Conservation (phyloP, 345 rosid genomes). For the Populus euphratica region DNA sequence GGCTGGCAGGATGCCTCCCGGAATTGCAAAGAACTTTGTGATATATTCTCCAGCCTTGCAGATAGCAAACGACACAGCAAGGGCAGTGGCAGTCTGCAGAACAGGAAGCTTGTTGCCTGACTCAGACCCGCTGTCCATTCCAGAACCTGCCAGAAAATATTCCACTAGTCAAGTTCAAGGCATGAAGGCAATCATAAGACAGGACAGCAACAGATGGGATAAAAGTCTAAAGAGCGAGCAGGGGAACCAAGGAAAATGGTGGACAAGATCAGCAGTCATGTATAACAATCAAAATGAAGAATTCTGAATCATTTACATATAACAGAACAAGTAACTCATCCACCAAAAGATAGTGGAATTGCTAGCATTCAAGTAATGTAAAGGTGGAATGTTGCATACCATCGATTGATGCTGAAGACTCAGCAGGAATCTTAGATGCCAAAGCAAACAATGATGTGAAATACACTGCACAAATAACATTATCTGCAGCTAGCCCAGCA, state of each 20-base stretch:
- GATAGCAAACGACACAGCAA: constrained; percentile 74
- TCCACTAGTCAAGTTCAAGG: neutral
- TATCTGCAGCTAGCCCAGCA: constrained; percentile 86
- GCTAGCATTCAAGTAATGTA: constrained; percentile 1
- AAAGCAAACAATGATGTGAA: constrained; percentile 75
- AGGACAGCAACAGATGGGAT: neutral
- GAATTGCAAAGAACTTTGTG: constrained; percentile 51
- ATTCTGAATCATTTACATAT: neutral
- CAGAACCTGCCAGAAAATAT: constrained; percentile 37
- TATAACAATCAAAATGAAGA: neutral
- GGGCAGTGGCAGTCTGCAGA: constrained; percentile 52
- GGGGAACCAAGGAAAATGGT: neutral
- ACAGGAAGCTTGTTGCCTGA: constrained; percentile 52
- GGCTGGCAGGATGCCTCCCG: constrained; percentile 46
- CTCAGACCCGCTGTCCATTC: constrained; percentile 31
- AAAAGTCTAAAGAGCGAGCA: neutral
- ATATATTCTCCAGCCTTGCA: constrained; percentile 63
- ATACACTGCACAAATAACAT: constrained; percentile 80
- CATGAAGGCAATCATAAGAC: neutral
- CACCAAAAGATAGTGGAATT: neutral
- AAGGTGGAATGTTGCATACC: constrained; percentile 31
- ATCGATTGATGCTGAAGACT: constrained; percentile 39
- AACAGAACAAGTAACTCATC: neutral
- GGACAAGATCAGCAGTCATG: neutral
- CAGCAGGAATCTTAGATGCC: constrained; percentile 68